Percentiles rank a stretch among this genome's conserved stretches.
phyloP scores from a whole-genome alignment of 345 rosid species.

The Citrus cavaleriei region DNA sequence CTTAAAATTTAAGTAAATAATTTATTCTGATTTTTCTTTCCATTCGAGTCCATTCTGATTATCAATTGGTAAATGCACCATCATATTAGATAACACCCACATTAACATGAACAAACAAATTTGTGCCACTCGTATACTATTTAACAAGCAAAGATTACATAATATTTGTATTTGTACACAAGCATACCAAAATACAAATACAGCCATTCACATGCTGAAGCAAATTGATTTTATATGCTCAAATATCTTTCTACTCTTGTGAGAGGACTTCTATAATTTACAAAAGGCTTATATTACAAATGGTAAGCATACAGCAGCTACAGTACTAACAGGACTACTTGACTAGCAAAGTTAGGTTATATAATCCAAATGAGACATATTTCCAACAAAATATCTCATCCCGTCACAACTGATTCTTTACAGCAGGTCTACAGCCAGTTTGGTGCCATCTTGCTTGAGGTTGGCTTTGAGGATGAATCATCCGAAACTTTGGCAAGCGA shows the following conservation, averaged over 20 bases:
- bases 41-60: too few relatives aligned
- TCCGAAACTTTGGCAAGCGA: slow-evolving; percentile 73
- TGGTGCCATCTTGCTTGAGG: slow-evolving; percentile 50
- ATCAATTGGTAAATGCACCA: too few relatives aligned
- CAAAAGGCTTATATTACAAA: slow-evolving; percentile 17
- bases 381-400: neutral
- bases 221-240: slow-evolving; percentile 11
- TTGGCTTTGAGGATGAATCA: slow-evolving; percentile 34
- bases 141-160: neutral
- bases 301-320: slow-evolving; percentile 1
- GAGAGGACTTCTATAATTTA: slow-evolving; percentile 27
- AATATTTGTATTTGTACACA: neutral
- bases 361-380: neutral
- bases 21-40: too few relatives aligned
- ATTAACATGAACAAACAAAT: too few relatives aligned
- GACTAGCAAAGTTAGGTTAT: slow-evolving; percentile 14
- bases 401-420: neutral
- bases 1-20: too few relatives aligned
- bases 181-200: neutral
- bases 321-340: neutral
- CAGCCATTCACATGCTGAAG: neutral
- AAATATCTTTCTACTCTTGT: slow-evolving; percentile 3
- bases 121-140: neutral
- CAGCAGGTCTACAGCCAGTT: slow-evolving; percentile 47
- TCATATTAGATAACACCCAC: too few relatives aligned